Evolutionary conservation across 306 rosid species (phyloP), one percentile per base, ranked within the genome.

Genomic region (Sphenostylis stenocarpa): DNA sequence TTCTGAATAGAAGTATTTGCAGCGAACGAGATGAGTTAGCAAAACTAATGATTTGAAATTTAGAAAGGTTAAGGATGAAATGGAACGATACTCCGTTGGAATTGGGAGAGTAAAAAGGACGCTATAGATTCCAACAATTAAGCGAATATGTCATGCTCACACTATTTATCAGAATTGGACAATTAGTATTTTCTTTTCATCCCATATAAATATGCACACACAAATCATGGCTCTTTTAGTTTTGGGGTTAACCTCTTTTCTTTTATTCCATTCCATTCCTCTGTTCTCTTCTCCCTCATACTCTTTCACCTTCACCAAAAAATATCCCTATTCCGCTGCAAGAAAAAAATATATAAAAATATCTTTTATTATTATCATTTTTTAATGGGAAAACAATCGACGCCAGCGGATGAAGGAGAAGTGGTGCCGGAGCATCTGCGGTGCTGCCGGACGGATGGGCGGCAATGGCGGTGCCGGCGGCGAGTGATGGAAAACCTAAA

Each of bases 401-500:
- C 19, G 5, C 21, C 0, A 36, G 65, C 12, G 13, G 86, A 81
- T 74, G 88, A 80, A 21, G 87, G 72, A 41, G 95, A 90, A 47
- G 58, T 77, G 31, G 58, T 84, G 48, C 93, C 97, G 77, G 98
- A 92, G 76, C 74, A 91, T 76, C 84, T 92, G 43, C 96, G 99
- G 61, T 96, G 99, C 77, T 77, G 81, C 78, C 94, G 99, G 43
- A 91, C 94, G 4, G 99, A 96, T 85, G 99, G 99, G 7, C 86
- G 91, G 79, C 82, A 88, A 91, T 96, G 99, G 99, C 91, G 98
- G 81, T 96, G 99, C 89, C 85, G 85, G 63, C 84, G 98, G 75
- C 82, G 87, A 67, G 99, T 87, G 47, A 89, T 77, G 97, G 90
- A 84, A 21, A 77, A 90, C 77, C 72, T 92, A 84, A 96, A 92